phyloP scores from a whole-genome alignment of 495 filamentous ascomycete species.

The Pseudotulostoma volvatum region DNA sequence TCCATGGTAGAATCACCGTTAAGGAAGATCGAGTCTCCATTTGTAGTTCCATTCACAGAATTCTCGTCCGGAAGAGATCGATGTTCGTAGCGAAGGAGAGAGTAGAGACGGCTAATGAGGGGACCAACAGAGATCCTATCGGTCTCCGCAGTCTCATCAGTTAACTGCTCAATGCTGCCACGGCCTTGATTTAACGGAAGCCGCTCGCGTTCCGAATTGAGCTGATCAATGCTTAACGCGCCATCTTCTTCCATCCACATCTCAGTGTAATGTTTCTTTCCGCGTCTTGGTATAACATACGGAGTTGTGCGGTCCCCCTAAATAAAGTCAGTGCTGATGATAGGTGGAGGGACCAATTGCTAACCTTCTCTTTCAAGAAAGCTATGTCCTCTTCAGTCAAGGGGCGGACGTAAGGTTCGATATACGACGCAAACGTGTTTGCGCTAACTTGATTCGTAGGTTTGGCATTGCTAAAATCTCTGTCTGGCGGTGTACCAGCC shows the following conservation, averaged over 20 bases:
- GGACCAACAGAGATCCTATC: slow-evolving; percentile 87
- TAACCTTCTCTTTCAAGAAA: slow-evolving; percentile 68
- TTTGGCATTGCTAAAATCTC: slow-evolving; percentile 89
- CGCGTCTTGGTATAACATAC: slow-evolving; percentile 74
- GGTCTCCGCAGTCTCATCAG: slow-evolving; percentile 68
- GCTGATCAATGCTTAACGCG: slow-evolving; percentile 46
- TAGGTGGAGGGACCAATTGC: slow-evolving; percentile 4
- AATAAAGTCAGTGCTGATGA: slow-evolving; percentile 6
- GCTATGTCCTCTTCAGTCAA: slow-evolving; percentile 90
- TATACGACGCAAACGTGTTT: slow-evolving; percentile 70
- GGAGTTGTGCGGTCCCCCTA: slow-evolving; percentile 64
- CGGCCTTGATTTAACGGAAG: slow-evolving; percentile 65
- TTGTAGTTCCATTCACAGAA: slow-evolving; percentile 33
- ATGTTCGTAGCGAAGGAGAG: slow-evolving; percentile 68
- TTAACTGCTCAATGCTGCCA: slow-evolving; percentile 69
- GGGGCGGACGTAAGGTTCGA: slow-evolving; percentile 80
- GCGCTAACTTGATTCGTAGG: slow-evolving; percentile 85
- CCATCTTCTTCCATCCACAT: slow-evolving; percentile 91
- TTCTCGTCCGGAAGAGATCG: slow-evolving; percentile 44
- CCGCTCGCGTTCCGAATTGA: slow-evolving; percentile 39
- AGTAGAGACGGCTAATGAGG: slow-evolving; percentile 63
- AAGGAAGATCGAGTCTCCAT: slow-evolving; percentile 32
- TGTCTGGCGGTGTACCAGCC: slow-evolving; percentile 75
- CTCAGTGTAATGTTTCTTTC: slow-evolving; percentile 71
- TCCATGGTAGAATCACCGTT: slow-evolving; percentile 40